Percentiles rank a stretch among this genome's conserved stretches.
Conservation (phyloP, 139 green algal species). For the Haematococcus lacustris region DNA sequence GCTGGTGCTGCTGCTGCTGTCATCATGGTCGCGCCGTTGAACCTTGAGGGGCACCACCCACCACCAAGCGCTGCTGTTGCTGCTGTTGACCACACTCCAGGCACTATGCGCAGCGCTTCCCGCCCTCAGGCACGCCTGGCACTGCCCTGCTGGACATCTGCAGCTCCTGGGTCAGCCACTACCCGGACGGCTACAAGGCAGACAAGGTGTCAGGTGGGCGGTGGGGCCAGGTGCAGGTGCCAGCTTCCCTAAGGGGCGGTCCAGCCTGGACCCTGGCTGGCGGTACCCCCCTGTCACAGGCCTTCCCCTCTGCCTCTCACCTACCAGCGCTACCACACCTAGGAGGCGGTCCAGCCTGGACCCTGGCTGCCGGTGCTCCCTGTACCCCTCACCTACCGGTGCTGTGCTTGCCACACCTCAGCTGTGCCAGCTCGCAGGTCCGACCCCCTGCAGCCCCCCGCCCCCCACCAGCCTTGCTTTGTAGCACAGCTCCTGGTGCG, state of each 20-base stretch:
- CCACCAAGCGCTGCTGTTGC: no score
- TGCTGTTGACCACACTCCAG: no score
- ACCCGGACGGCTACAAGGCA: constrained; percentile 72
- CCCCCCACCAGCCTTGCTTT: no score
- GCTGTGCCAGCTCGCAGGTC: no score
- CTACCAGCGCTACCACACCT: neutral
- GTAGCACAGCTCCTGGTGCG: neutral
- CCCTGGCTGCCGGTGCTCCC: neutral
- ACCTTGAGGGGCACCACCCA: no score
- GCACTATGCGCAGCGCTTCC: constrained; percentile 66
- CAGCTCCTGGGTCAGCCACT: constrained; percentile 77
- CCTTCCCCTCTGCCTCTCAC: neutral
- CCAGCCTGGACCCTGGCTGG: neutral
- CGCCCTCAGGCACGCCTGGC: constrained; percentile 42
- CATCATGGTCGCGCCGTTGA: no score
- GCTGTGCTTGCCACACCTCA: no score
- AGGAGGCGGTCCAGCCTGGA: neutral
- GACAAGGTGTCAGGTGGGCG: constrained; percentile 49
- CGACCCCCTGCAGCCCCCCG: no score
- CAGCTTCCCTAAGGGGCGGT: neutral
- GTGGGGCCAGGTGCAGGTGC: neutral
- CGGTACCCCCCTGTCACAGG: neutral
- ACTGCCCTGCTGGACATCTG: constrained; percentile 76
- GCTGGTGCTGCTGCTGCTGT: no score
- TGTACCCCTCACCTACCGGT: neutral